A percentile compares a stretch with the other conserved stretches of the same genome.
phyloP scores from a whole-genome alignment of 2,329 filamentous ascomycete species.

The Epichloe festucae region DNA sequence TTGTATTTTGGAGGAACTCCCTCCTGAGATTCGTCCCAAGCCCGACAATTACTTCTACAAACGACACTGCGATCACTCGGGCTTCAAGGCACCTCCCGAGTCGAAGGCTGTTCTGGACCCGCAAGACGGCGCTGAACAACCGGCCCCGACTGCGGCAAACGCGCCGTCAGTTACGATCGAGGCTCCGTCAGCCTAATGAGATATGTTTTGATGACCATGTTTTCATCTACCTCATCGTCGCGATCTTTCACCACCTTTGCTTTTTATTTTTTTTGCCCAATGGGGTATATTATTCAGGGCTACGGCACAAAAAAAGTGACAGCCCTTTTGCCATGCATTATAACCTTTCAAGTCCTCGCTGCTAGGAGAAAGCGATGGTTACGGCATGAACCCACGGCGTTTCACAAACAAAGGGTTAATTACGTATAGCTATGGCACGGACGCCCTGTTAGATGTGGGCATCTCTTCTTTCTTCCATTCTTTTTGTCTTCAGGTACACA shows the following conservation, averaged over 20 bases:
- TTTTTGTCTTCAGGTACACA: too few species aligned
- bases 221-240: not conserved
- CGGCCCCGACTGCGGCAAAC: constrained; percentile 9
- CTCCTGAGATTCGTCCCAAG: constrained; percentile 59
- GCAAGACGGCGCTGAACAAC: constrained; percentile 32
- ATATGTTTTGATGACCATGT: not conserved
- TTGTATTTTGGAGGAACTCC: constrained; percentile 61
- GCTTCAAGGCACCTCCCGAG: constrained; percentile 56
- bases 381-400: not conserved
- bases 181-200: constrained; percentile 9
- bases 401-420: not conserved
- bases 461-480: not conserved
- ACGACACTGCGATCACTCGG: constrained; percentile 77
- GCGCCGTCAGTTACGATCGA: constrained; percentile 15
- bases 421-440: too few species aligned
- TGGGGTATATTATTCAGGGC: not conserved
- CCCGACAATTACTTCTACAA: constrained; percentile 70
- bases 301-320: not conserved
- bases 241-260: not conserved
- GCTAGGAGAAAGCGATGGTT: not conserved
- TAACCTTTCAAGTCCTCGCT: not conserved
- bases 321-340: not conserved
- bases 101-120: constrained; percentile 45
- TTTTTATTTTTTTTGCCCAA: not conserved
- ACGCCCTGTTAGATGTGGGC: not conserved